A percentile compares a stretch with the other conserved stretches of the same genome.
Conservation (phyloP, 805 yeast genomes). For the Saccharomycopsis amapae region DNA sequence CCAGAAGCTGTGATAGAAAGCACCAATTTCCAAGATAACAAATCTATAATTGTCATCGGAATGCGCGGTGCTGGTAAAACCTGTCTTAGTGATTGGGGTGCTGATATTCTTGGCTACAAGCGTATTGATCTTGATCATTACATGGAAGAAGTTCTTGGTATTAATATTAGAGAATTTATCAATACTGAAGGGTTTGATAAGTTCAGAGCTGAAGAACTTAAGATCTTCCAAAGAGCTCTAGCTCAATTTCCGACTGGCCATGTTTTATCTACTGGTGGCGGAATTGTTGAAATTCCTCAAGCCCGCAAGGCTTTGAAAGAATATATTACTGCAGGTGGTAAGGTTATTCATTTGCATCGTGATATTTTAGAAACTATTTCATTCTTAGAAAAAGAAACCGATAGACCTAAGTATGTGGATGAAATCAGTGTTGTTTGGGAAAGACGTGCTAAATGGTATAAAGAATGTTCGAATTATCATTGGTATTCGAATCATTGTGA, state of each 20-base stretch:
- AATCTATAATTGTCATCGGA: constrained; percentile 74
- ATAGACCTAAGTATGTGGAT: constrained; percentile 81
- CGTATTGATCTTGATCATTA: constrained; percentile 71
- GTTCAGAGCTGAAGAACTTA: constrained; percentile 65
- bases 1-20: constrained; percentile 27
- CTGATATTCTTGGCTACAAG: constrained; percentile 56
- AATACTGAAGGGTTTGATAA: constrained; percentile 76
- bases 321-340: constrained; percentile 52
- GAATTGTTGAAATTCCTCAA: constrained; percentile 72
- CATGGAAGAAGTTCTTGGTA: constrained; percentile 48
- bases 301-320: constrained; percentile 58
- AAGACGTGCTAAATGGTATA: constrained; percentile 73
- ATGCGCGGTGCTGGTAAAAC: constrained; percentile 99
- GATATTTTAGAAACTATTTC: constrained; percentile 71
- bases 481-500: constrained; percentile 73
- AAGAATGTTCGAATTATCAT: constrained; percentile 68
- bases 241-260: constrained; percentile 38
- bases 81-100: constrained; percentile 74
- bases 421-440: constrained; percentile 81
- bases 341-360: constrained; percentile 87
- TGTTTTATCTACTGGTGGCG: constrained; percentile 94
- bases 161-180: constrained; percentile 53
- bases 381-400: constrained; percentile 67
- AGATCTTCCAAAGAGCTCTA: constrained; percentile 46
- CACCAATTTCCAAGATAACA: constrained; percentile 16